phyloP scores from a whole-genome alignment of 1,284 basidiomycete species.

The Hemileia vastatrix region DNA sequence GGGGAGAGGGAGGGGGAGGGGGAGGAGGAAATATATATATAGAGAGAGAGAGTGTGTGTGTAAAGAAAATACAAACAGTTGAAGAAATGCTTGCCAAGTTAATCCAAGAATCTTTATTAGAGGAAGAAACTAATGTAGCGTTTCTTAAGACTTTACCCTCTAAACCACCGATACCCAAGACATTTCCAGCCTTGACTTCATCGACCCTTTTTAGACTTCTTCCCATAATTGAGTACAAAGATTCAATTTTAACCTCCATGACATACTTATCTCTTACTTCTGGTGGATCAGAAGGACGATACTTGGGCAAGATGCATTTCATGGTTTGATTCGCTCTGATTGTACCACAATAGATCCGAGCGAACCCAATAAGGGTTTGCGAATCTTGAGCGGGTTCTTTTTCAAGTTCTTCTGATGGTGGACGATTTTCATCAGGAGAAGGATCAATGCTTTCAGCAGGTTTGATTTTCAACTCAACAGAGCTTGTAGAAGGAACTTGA shows the following conservation, averaged over 20 bases:
- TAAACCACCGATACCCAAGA: conserved; percentile 84
- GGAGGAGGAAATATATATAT: neutral
- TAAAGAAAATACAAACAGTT: conserved; percentile 51
- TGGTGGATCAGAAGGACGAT: conserved; percentile 56
- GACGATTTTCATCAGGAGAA: conserved; percentile 12
- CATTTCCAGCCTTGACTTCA: conserved; percentile 82
- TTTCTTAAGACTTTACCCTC: conserved; percentile 83
- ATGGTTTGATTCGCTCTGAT: conserved; percentile 60
- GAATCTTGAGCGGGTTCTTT: conserved; percentile 35
- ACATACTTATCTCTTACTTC: conserved; percentile 60
- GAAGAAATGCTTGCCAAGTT: conserved; percentile 72
- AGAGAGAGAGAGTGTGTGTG: too few relatives aligned
- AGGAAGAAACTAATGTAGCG: conserved; percentile 58
- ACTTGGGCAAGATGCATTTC: conserved; percentile 79
- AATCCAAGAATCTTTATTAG: conserved; percentile 54
- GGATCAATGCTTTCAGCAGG: neutral
- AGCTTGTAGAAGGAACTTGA: conserved; percentile 48
- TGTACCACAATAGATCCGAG: conserved; percentile 82
- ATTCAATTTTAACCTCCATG: conserved; percentile 56
- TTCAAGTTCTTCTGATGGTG: conserved; percentile 26
- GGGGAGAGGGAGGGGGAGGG: too few relatives aligned
- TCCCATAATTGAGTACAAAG: conserved; percentile 97
- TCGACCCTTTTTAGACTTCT: conserved; percentile 76
- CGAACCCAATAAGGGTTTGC: conserved; percentile 78
- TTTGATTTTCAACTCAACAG: conserved; percentile 26